These are phyloP conservation scores for Protomyces gravidus DNA, from an alignment of 1,139 yeast species.

Conservation along the genomic window DNA sequence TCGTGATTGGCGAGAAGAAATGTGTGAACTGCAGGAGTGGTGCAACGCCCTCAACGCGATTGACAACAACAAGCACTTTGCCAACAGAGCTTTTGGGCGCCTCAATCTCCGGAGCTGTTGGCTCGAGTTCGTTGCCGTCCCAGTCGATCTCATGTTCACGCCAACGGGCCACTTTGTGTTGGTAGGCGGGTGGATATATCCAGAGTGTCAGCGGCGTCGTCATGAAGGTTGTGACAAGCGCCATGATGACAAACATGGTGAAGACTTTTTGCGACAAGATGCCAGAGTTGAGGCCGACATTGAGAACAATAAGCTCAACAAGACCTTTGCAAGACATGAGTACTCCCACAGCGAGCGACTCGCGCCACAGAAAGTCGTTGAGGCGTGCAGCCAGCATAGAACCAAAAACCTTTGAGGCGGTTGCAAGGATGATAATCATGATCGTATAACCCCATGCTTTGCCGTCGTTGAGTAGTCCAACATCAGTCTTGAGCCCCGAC, in stretches of 20 bases:
- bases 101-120: not conserved
- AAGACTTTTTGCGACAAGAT: conserved; percentile 61
- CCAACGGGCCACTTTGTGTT: conserved; percentile 42
- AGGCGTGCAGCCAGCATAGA: conserved; percentile 61
- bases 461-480: conserved; percentile 59
- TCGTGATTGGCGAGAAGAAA: conserved; percentile 11
- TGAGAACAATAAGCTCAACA: conserved; percentile 65
- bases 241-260: conserved; percentile 80
- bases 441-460: conserved; percentile 72
- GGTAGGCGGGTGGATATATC: conserved; percentile 55
- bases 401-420: conserved; percentile 61
- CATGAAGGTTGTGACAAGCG: conserved; percentile 64
- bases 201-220: conserved; percentile 66
- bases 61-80: conserved; percentile 23
- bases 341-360: conserved; percentile 70
- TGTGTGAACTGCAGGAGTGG: conserved; percentile 27
- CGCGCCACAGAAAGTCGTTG: conserved; percentile 63
- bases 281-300: conserved; percentile 65
- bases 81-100: not conserved
- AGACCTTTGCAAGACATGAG: conserved; percentile 79
- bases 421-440: conserved; percentile 61
- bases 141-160: conserved; percentile 46
- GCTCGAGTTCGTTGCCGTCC: conserved; percentile 36
- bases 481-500: conserved; percentile 66
- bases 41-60: conserved; percentile 29